Evolutionary conservation across 148 eudicot genomes (phyloP).

Genomic region (Diospyros lotus): DNA sequence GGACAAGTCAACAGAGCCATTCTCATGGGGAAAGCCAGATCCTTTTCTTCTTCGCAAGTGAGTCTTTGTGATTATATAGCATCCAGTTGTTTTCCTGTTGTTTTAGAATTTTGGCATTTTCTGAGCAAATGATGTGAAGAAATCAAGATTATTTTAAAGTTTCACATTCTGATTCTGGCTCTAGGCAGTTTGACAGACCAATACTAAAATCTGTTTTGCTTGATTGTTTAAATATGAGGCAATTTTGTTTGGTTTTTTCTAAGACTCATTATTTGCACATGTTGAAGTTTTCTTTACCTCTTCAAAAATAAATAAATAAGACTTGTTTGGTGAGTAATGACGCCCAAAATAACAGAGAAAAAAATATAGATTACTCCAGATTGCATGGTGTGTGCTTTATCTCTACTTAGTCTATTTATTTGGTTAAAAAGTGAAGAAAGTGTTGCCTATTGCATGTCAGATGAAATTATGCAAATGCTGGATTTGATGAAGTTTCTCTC

Average conservation of each 20-base stretch:
- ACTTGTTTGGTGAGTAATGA: not conserved
- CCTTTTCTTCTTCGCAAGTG: constrained; percentile 80
- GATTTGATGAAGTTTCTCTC: constrained; percentile 9
- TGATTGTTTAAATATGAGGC: not conserved
- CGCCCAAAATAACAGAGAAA: not conserved
- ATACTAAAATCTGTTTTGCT: not conserved
- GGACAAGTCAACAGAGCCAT: constrained; percentile 90
- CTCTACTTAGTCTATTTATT: not conserved
- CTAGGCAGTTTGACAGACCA: not conserved
- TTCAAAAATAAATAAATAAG: not conserved
- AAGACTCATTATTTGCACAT: not conserved
- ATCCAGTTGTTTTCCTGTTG: not conserved
- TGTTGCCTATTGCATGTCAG: not conserved
- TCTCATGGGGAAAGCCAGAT: constrained; percentile 98
- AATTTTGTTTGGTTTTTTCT: not conserved
- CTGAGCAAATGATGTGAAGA: not conserved
- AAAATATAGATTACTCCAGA: not conserved
- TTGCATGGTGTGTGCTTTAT: not conserved
- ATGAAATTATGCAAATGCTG: not conserved
- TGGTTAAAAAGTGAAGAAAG: not conserved
- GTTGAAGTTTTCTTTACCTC: not conserved
- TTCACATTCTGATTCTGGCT: not conserved
- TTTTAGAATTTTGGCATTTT: constrained; percentile 1
- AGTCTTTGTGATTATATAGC: constrained; percentile 19
- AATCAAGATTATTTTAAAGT: not conserved